phyloP scores from a whole-genome alignment of 2,329 filamentous ascomycete species.

The Colletotrichum tamarilloi region DNA sequence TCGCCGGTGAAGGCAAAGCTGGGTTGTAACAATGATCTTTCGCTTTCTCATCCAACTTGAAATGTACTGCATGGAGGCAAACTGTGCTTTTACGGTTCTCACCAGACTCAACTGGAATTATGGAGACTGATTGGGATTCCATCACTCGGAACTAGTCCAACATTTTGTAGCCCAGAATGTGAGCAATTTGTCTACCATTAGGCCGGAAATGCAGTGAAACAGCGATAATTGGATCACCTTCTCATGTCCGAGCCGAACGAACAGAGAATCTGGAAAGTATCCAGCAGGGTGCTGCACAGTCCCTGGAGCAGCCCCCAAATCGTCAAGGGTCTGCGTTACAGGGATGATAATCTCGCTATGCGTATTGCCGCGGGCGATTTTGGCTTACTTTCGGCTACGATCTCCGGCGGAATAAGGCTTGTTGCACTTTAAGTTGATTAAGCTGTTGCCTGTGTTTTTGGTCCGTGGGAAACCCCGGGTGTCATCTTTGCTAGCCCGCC shows the following conservation, averaged over 20 bases:
- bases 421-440: not conserved
- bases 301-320: not conserved
- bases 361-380: not conserved
- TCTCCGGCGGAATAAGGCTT: not conserved
- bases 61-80: too few species aligned
- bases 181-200: not conserved
- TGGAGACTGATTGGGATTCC: not conserved
- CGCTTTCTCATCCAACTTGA: too few species aligned
- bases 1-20: too few species aligned
- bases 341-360: not conserved
- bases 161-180: not conserved
- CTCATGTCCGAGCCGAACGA: not conserved
- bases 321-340: not conserved
- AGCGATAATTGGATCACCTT: not conserved
- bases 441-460: not conserved
- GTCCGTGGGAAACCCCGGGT: not conserved
- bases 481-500: not conserved
- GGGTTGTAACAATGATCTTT: too few species aligned
- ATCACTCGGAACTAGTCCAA: not conserved
- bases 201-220: not conserved
- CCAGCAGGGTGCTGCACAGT: not conserved
- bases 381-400: not conserved
- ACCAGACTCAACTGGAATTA: not conserved
- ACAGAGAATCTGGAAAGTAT: not conserved
- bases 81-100: too few species aligned